Evolutionary conservation across 208 protist species (phyloP).

Genomic region (Phytomonas serpens): DNA sequence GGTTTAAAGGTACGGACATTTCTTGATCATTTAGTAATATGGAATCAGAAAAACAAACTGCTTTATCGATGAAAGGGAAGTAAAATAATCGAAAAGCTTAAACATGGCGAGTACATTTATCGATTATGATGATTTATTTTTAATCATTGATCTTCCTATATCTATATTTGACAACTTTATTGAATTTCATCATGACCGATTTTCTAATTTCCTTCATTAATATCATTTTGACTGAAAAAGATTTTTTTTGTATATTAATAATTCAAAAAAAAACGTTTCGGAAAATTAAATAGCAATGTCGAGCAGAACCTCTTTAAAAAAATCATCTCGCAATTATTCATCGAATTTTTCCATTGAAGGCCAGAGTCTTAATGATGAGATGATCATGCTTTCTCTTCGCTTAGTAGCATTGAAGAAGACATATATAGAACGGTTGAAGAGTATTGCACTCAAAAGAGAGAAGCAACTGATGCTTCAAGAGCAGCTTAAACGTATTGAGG

Average conservation of each 20-base stretch:
- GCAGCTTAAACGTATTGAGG: constrained; percentile 19
- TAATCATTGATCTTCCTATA: not conserved
- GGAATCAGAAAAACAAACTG: constrained; percentile 4
- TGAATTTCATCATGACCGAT: not conserved
- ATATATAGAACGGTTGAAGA: constrained; percentile 45
- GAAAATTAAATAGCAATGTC: constrained; percentile 1
- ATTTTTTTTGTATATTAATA: not conserved
- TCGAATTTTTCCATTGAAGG: constrained; percentile 28
- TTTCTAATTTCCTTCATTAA: not conserved
- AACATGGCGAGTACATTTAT: not conserved
- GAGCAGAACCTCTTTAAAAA: not conserved
- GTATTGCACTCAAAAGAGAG: constrained; percentile 23
- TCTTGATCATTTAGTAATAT: constrained; percentile 4
- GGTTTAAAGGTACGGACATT: constrained; percentile 20
- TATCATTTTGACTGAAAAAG: not conserved
- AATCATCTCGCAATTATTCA: constrained; percentile 4
- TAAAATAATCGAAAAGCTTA: constrained; percentile 9
- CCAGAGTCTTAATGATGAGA: constrained; percentile 57
- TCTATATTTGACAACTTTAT: not conserved
- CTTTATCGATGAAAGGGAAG: not conserved
- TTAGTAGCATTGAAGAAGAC: constrained; percentile 53
- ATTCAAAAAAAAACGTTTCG: not conserved
- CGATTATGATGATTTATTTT: not conserved
- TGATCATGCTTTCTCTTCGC: constrained; percentile 31
- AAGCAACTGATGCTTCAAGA: constrained; percentile 30